Evolutionary conservation across 2,329 filamentous ascomycete species (phyloP), one percentile per base, ranked within the genome.

Genomic region (Diaporthe humulicola): DNA sequence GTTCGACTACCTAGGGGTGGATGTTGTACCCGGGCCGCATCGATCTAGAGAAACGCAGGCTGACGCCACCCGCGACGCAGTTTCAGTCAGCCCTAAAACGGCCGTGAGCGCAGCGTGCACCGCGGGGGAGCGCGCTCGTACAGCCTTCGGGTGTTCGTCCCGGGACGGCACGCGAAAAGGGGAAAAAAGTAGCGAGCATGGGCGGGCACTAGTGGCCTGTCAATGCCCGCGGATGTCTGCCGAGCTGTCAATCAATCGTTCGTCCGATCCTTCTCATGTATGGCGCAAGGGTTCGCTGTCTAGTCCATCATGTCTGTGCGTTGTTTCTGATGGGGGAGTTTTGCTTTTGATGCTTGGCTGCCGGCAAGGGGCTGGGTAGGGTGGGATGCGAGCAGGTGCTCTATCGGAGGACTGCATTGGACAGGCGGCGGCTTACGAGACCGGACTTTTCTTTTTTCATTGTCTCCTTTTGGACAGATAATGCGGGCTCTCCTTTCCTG

Each of bases 71-170:
- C 9, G n/a, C 48, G 38, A 10, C 19, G 14, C 54, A 57, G 54
- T 50, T n/a, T 33, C 22, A 4, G 28, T 57, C 69, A 71, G 69
- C 69, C 69, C 30, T 58, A 71, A 48, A 71, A 36, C 54, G 48
- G 50, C 25, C 38, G 58, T 28, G 48, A 28, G 36, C 54, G 28
- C 30, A 36, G 54, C 54, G 15, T 45, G 4, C 4, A 22, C 45
- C 22, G n/a, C 48, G 48, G 33, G 30, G 33, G n/a, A n/a, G n/a
- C n/a, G n/a, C n/a, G n/a, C 36, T 58, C 33, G 33, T 15, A 12
- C 33, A 36, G 56, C 5, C 40, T 33, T 36, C 42, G 64, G 33
- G 48, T 19, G 48, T 28, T 52, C 33, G n/a, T 54, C 22, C n/a
- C 33, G 25, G 45, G 17, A n/a, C n/a, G 22, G 17, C 28, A 38